Percentiles rank a stretch among this genome's conserved stretches.
These are phyloP conservation scores for Saccharomycopsis fibuligera DNA, from an alignment of 805 yeast species.

Conservation along the genomic window DNA sequence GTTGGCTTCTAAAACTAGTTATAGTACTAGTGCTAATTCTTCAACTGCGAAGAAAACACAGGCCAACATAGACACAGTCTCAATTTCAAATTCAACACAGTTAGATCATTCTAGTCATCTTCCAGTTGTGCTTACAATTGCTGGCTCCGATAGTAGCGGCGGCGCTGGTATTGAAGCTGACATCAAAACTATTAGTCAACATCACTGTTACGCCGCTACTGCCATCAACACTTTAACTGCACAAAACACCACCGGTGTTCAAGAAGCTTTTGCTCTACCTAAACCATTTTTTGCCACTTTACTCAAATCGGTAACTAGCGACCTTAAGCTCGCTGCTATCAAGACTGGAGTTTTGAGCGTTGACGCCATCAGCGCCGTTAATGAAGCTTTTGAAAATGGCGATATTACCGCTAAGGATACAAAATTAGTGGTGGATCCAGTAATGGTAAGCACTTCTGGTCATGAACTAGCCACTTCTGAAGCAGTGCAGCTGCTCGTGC, in stretches of 20 bases:
- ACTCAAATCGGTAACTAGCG: slow-evolving; percentile 50
- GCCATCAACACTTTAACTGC: slow-evolving; percentile 77
- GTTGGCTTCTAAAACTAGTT: no score
- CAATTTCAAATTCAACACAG: no score
- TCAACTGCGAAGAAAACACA: no score
- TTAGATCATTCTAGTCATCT: not conserved
- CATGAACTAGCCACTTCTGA: slow-evolving; percentile 44
- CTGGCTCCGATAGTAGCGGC: slow-evolving; percentile 82
- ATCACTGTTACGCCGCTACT: slow-evolving; percentile 69
- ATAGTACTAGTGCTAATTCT: no score
- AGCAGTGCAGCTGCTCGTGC: slow-evolving; percentile 39
- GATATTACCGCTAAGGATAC: slow-evolving; percentile 27
- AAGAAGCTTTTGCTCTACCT: slow-evolving; percentile 37
- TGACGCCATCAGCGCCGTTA: slow-evolving; percentile 45
- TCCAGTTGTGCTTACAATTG: slow-evolving; percentile 42
- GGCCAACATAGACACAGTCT: no score
- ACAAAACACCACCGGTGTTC: slow-evolving; percentile 56
- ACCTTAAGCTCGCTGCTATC: slow-evolving; percentile 57
- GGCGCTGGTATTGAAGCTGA: slow-evolving; percentile 94
- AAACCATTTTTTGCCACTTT: slow-evolving; percentile 39
- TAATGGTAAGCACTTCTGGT: slow-evolving; percentile 79
- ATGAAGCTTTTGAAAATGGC: slow-evolving; percentile 30
- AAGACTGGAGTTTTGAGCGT: slow-evolving; percentile 74
- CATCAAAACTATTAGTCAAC: slow-evolving; percentile 68
- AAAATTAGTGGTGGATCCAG: slow-evolving; percentile 69